Evolutionary conservation across 805 yeast species (phyloP), one percentile per base, ranked within the genome.

Genomic region (Yarrowia sp.): DNA sequence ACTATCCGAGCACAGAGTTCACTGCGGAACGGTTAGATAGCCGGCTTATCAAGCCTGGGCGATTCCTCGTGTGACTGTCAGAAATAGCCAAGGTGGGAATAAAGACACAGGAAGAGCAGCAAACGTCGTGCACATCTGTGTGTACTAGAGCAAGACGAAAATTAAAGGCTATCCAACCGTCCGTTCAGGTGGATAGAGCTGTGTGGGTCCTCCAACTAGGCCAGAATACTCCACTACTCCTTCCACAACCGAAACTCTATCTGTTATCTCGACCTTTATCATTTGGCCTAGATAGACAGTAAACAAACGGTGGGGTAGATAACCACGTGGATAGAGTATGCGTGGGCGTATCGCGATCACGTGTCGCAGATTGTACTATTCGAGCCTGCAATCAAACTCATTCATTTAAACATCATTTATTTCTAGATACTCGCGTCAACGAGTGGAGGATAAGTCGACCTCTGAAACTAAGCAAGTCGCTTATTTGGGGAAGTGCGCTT

Each of bases 251-350:
- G 35, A 13, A 44, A 44, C 35, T 14, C 35, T 9, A 29, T 44
- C 51, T 27, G 35, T 44, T 42, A 42, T 42, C 49, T 12, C 10
- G 8, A 25, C 49, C 14, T 44, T 27, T 44, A 44, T 44, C 49
- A 44, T 18, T 10, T 6, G n/a, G 12, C 16, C 32, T 42, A 18
- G 49, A 44, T 44, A 44, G 49, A 25, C 46, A 12, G 13, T n/a
- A 22, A 39, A 39, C 46, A 22, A 21, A 22, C 19, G 47, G 29
- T 38, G 44, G 47, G 47, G 32, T 25, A 41, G 47, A 41, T 41
- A 41, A 21, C 19, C 47, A 22, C 21, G 32, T 22, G 47, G 29
- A n/a, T 7, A 18, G 32, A n/a, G n/a, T n/a, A n/a, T n/a, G n/a
- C n/a, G n/a, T n/a, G n/a, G n/a, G n/a, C n/a, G n/a, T n/a, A n/a